Base-by-base conservation (phyloP, 768 basidiomycete genomes). In the Naganishia vishniacii region DNA sequence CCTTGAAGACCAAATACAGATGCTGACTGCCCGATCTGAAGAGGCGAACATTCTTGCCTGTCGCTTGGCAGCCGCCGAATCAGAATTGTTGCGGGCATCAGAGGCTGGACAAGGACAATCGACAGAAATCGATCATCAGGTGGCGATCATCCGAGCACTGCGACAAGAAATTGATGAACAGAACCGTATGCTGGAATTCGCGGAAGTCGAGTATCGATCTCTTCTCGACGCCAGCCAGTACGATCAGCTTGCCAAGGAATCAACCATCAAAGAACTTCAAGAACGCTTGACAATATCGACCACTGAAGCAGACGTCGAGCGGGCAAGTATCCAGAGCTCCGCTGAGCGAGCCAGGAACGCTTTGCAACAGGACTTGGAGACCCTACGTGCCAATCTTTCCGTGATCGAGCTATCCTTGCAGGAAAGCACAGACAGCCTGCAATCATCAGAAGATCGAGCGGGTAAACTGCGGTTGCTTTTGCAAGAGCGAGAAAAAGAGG, bases 171-270 rank as follows among this genome's bases (percentile, higher is more conserved):
- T 65, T 3, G 37, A 59, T 15, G 64, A 65, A 25, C 18, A 44
- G 34, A 59, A 47, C 41, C 59, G 65, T 11, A 49, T 61, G 41
- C 60, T 66, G 5, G 23, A 32, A 4, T 66, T 61, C 28, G 65
- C 65, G 32, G 65, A 66, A n/a, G 41, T 62, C 12, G 65, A 66
- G 32, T 51, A 62, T 26, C 26, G 32, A 37, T 37, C 60, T 15
- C 59, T 60, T 26, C 34, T 40, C 12, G 37, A 66, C 29, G 32
- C 59, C 6, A 47, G 29, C 40, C 29, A 51, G 45, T 16, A 20
- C 26, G 48, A 51, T n/a, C 40, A 31, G 20, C 34, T n/a, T 1
- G 37, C 34, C 4, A 9, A 45, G 25, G 25, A 51, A 51, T 20
- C 8, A 4, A 28, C 13, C 18, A 40, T 49, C 18, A 56, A 26